Base-by-base conservation (phyloP, 2,329 filamentous ascomycete species). In the Beauveria caledonica region DNA sequence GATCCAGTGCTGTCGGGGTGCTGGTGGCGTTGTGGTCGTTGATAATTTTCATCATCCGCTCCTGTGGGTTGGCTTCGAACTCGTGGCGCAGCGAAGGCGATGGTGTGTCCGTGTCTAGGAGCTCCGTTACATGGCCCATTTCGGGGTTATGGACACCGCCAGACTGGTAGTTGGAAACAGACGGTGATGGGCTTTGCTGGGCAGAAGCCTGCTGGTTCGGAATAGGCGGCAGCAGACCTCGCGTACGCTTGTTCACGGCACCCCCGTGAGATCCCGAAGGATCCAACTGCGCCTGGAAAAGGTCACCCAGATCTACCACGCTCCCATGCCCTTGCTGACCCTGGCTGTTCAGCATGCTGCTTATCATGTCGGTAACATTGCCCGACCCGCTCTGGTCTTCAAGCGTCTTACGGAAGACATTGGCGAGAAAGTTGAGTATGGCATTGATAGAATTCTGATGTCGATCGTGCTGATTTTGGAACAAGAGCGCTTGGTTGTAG, bases 401-500 rank as follows among this genome's bases (percentile, higher is more conserved):
- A 54, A 99, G 77, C 64, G 91, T 96, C 69, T 95, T 88, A 64
- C 96, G 89, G 75, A 97, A 99, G 46, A 99, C 93, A 13, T 95
- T 97, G 50, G 93, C 94, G 21, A 99, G 81, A 73, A 99, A 97
- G 54, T 92, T 96, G 46, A 99, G 81, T 63, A 99, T 97, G n/a
- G 93, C 93, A 69, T 97, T 97, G 74, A 99, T 97, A 0, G 93
- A 97, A 71, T 93, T 96, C 71, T 99, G 94, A 69, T 99, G 94
- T n/a, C 94, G 87, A 66, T 93, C 92, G 69, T 97, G 93, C 70
- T 96, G 86, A 62, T 85, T 89, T 73, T 97, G 92, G 71, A 97
- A 97, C 61, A 89, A 86, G 49, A 89, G 82, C 0, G 93, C 92
- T 73, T 97, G 92, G 60, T 89, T 88, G 68, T 92, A 95, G 33